Conservation (phyloP, 345 rosid species). For the Cochlearia excelsa region DNA sequence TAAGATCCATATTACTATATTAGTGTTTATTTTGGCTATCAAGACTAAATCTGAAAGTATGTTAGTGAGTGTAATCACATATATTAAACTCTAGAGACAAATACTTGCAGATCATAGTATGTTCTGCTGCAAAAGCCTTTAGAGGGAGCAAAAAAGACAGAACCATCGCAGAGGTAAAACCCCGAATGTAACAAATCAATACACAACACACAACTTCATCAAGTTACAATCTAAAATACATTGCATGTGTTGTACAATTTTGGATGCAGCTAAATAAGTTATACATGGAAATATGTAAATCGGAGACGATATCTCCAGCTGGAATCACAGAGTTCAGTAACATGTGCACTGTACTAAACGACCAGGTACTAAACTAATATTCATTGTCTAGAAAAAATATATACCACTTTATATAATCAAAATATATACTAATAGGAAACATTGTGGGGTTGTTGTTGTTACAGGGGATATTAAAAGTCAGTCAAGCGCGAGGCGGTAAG, state of each 20-base stretch:
- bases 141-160: slow-evolving; percentile 84
- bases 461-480: slow-evolving; percentile 78
- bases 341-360: background rate
- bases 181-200: background rate
- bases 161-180: slow-evolving; percentile 60
- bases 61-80: slow-evolving; percentile 11
- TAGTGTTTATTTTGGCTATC: background rate
- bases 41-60: background rate
- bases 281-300: background rate
- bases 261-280: slow-evolving; percentile 42
- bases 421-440: no score
- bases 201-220: slow-evolving; percentile 7
- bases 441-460: background rate
- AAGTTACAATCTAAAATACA: background rate
- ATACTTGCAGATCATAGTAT: slow-evolving; percentile 61
- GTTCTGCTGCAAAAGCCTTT: slow-evolving; percentile 73
- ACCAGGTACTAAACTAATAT: background rate
- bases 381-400: no score
- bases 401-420: background rate
- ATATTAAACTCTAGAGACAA: background rate
- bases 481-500: slow-evolving; percentile 68
- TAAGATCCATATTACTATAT: background rate
- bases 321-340: background rate
- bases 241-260: background rate
- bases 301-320: background rate